phyloP scores from a whole-genome alignment of 129 eudicot genomes.

The Scalesia atractyloides region DNA sequence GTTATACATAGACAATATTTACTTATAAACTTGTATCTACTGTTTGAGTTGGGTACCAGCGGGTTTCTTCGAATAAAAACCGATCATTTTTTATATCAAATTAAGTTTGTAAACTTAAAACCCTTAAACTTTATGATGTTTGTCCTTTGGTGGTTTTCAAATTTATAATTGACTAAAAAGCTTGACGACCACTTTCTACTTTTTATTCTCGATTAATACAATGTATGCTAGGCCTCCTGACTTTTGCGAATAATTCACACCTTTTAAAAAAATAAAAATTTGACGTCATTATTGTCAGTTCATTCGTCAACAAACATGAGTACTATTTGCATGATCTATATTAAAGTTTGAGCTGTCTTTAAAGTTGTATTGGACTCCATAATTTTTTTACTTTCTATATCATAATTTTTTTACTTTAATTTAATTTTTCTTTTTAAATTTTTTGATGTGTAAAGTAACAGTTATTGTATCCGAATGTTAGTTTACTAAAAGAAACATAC shows the following conservation, averaged over 20 bases:
- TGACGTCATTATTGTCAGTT: background rate
- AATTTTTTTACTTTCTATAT: background rate
- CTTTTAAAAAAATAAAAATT: no score
- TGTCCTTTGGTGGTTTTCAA: background rate
- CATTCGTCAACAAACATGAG: background rate
- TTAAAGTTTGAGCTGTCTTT: background rate
- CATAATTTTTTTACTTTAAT: background rate
- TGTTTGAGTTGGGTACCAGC: no score
- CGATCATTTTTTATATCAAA: background rate
- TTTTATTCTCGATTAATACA: no score
- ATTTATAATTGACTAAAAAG: background rate
- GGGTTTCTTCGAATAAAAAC: no score
- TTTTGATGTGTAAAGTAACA: background rate
- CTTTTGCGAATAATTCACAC: no score
- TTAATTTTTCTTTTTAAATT: background rate
- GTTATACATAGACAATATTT: no score
- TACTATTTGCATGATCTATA: background rate
- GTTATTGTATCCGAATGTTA: background rate
- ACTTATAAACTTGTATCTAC: no score
- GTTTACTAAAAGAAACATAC: background rate
- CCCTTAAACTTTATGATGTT: background rate
- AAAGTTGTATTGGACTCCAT: background rate
- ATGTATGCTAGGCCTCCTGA: no score
- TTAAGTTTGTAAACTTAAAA: background rate
- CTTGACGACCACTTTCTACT: background rate